phyloP scores from a whole-genome alignment of 306 rosid species.

The Vigna reflexopilosa region DNA sequence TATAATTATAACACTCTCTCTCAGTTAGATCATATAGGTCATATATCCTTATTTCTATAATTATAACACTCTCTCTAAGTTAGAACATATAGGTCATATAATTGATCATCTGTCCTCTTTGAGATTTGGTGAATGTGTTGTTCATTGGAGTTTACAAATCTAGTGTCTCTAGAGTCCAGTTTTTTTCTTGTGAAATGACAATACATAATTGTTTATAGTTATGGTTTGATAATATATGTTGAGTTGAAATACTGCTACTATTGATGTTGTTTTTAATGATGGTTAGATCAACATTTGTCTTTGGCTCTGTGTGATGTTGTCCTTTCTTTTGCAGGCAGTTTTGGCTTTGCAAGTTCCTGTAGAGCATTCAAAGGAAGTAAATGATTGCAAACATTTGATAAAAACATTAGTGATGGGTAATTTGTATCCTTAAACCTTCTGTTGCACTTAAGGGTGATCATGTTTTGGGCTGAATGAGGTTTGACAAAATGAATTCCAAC shows the following conservation, averaged over 20 bases:
- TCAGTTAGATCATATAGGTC: too few relatives aligned
- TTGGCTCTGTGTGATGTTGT: constrained; percentile 31
- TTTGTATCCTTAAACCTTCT: constrained; percentile 43
- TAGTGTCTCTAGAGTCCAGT: too few relatives aligned
- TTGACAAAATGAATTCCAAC: background rate
- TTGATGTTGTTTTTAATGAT: constrained; percentile 10
- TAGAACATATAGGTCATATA: too few relatives aligned
- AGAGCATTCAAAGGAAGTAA: constrained; percentile 95
- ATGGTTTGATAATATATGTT: background rate
- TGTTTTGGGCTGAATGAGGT: background rate
- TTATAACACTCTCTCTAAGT: too few relatives aligned
- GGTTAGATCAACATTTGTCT: constrained; percentile 18
- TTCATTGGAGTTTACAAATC: too few relatives aligned
- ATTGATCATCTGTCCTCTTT: too few relatives aligned
- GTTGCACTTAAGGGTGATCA: constrained; percentile 2
- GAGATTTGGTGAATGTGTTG: too few relatives aligned
- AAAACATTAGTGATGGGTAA: constrained; percentile 99
- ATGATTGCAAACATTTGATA: constrained; percentile 92
- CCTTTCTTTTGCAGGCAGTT: constrained; percentile 83
- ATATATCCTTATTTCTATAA: too few relatives aligned
- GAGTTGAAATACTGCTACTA: constrained; percentile 10
- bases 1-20: too few relatives aligned
- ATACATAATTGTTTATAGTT: too few relatives aligned
- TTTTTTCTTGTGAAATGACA: too few relatives aligned
- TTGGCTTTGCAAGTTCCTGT: constrained; percentile 87